A percentile compares a stretch with the other conserved stretches of the same genome.
Evolutionary conservation across 805 yeast genomes (phyloP).

Genomic region (Monosporozyma yasuniensis): DNA sequence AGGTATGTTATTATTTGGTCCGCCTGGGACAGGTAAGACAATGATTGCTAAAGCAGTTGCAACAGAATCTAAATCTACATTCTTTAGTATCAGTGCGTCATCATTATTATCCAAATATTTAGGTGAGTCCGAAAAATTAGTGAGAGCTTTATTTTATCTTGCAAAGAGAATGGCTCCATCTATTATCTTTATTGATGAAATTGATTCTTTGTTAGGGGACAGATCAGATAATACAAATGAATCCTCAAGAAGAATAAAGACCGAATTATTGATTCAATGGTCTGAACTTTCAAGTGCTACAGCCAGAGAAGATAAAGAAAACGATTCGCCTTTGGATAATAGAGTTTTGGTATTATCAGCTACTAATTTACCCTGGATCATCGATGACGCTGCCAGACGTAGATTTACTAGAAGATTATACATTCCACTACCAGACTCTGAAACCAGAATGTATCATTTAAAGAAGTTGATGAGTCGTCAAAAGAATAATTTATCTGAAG

Average conservation of each 20-base stretch:
- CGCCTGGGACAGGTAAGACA: constrained; percentile 98
- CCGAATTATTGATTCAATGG: constrained; percentile 94
- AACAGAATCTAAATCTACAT: constrained; percentile 88
- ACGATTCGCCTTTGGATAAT: constrained; percentile 34
- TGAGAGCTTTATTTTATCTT: constrained; percentile 74
- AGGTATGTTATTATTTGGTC: constrained; percentile 94
- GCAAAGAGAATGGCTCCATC: constrained; percentile 88
- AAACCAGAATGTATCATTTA: constrained; percentile 70
- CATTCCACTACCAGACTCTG: constrained; percentile 87
- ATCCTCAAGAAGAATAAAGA: constrained; percentile 82
- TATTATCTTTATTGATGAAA: constrained; percentile 92
- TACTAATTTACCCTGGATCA: constrained; percentile 94
- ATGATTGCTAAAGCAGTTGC: constrained; percentile 98
- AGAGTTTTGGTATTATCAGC: constrained; percentile 90
- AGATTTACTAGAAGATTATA: constrained; percentile 88
- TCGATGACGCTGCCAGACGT: constrained; percentile 94
- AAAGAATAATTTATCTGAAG: constrained; percentile 51
- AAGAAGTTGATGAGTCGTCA: constrained; percentile 62
- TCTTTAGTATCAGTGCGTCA: constrained; percentile 86
- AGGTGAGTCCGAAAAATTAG: constrained; percentile 92
- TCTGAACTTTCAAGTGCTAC: constrained; percentile 86
- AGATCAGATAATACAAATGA: constrained; percentile 78
- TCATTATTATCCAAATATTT: constrained; percentile 68
- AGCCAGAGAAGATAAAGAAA: constrained; percentile 27
- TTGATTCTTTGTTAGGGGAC: constrained; percentile 79